Evolutionary conservation across 2,329 filamentous ascomycete species (phyloP).

Genomic region (Microthyrium microscopicum): DNA sequence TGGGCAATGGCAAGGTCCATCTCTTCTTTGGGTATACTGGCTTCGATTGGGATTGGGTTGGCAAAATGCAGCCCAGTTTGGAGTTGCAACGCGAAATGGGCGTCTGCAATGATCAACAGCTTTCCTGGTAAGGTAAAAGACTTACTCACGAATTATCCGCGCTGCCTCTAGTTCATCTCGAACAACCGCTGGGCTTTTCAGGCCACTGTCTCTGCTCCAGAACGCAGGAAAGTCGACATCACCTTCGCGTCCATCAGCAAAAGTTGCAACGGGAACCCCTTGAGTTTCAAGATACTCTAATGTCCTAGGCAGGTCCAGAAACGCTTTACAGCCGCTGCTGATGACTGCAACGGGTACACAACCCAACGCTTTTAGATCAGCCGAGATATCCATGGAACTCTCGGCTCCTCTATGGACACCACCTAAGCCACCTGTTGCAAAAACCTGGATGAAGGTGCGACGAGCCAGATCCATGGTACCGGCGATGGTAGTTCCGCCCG

Average conservation of each 20-base stretch:
- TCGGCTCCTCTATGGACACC: slow-evolving; percentile 86
- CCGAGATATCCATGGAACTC: slow-evolving; percentile 79
- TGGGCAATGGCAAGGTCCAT: slow-evolving; percentile 24
- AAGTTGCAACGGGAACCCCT: slow-evolving; percentile 72
- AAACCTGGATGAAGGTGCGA: slow-evolving; percentile 75
- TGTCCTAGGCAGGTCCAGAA: slow-evolving; percentile 79
- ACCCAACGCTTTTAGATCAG: slow-evolving; percentile 86
- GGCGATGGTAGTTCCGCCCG: slow-evolving; percentile 85
- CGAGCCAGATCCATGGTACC: slow-evolving; percentile 84
- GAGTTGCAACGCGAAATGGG: slow-evolving; percentile 55
- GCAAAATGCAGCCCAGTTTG: slow-evolving; percentile 73
- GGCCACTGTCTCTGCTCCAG: slow-evolving; percentile 75
- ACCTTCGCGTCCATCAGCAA: slow-evolving; percentile 61
- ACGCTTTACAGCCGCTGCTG: slow-evolving; percentile 86
- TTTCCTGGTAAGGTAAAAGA: background rate
- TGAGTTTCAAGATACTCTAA: slow-evolving; percentile 63
- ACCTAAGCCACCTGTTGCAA: slow-evolving; percentile 86
- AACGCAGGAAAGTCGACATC: slow-evolving; percentile 81
- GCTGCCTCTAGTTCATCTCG: slow-evolving; percentile 67
- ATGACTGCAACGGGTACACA: slow-evolving; percentile 78
- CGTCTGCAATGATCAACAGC: slow-evolving; percentile 28
- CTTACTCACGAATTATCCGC: slow-evolving; percentile 53
- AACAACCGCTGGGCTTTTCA: slow-evolving; percentile 61
- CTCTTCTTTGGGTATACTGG: slow-evolving; percentile 46
- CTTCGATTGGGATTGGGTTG: slow-evolving; percentile 63